Base-by-base conservation (phyloP, 2,329 filamentous ascomycete genomes). In the Cladosporium halotolerans region DNA sequence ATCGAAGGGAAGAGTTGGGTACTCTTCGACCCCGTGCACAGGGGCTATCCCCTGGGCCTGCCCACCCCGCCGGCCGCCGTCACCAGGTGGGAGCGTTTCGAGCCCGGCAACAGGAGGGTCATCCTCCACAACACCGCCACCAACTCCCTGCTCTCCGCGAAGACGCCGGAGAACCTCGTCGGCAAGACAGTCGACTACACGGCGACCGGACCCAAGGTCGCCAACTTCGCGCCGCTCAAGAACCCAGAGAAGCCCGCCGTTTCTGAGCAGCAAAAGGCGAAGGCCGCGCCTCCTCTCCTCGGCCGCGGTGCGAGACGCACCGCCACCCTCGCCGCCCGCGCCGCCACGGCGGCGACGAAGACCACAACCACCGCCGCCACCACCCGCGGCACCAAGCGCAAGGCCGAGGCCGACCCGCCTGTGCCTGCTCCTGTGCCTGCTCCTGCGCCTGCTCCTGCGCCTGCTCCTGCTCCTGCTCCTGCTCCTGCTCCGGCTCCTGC, bases 1-100 rank as follows among this genome's bases (percentile, higher is more conserved):
- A 42, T 45, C 18, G 44, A 53, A 14, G 40, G 28, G 14, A 23
- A 53, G 76, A 71, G 0, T 39, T 63, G 60, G 62, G 57, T 63
- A 16, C 61, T 65, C 41, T 63, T 63, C 46, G 61, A 65, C 34
- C 57, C 57, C 1, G 40, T 54, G 28, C 23, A 28, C 23, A 57
- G 46, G 28, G 56, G 58, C 49, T 60, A 52, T 40, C 56, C 56
- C 14, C 34, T 32, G 6, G 45, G 49, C 18, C 34, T 38, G 14
- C 45, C 41, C n/a, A 16, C 38, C 19, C 55, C 58, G 7, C 53
- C 51, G 6, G 13, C 42, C 14, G 40, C 51, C 33, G 47, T 57
- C 49, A 38, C 38, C 39, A 45, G 40, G 13, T 56, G 46, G 41
- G 54, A 52, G 42, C 47, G 19, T 13, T 63, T 57, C 53, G 32